Conservation (phyloP, 257 asterid genomes). For the Rauvolfia tetraphylla region DNA sequence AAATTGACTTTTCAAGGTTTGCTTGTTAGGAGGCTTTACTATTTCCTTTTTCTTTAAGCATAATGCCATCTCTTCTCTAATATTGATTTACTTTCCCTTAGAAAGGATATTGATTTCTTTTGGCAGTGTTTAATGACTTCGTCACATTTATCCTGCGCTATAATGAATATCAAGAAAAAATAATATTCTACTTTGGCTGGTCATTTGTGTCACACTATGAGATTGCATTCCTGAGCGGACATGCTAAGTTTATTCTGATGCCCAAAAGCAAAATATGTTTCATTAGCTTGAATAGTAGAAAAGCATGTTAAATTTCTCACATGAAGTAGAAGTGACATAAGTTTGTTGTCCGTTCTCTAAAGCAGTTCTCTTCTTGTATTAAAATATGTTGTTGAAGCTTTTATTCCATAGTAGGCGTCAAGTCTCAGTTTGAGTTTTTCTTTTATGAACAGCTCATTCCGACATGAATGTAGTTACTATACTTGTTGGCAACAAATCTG, state of each 20-base stretch:
- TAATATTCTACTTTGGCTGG: neutral
- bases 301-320: neutral
- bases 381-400: neutral
- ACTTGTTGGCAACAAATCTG: constrained; percentile 90
- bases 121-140: neutral
- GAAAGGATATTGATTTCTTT: neutral
- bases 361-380: neutral
- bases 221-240: neutral
- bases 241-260: neutral
- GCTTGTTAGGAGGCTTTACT: neutral
- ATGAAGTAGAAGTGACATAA: neutral
- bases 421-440: neutral
- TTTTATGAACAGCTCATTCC: constrained; percentile 68
- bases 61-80: neutral
- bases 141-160: neutral
- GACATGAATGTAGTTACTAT: constrained; percentile 96
- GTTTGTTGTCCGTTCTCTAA: neutral
- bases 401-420: neutral
- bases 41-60: neutral
- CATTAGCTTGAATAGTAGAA: neutral
- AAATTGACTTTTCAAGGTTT: neutral
- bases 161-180: neutral
- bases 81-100: neutral
- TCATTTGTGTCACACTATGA: neutral
- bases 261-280: neutral